phyloP scores from a whole-genome alignment of 208 protist genomes.

The Angomonas deanei region DNA sequence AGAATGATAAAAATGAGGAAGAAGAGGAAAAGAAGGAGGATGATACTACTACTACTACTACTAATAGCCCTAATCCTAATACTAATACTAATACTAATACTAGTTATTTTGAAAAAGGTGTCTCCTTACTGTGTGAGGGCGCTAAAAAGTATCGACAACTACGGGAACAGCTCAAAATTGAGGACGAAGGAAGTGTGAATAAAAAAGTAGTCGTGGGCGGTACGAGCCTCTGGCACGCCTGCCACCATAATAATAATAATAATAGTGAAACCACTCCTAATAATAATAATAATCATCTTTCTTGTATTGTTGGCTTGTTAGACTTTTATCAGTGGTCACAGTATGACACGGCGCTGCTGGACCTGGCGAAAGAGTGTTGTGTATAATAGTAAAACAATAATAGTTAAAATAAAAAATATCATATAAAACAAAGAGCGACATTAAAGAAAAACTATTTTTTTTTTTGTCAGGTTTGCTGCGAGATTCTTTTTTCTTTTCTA shows the following conservation, averaged over 20 bases:
- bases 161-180: conserved; percentile 54
- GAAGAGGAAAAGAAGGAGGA: conserved; percentile 1
- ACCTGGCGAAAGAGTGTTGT: conserved; percentile 58
- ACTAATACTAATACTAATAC: background rate
- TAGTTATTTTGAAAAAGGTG: conserved; percentile 35
- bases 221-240: conserved; percentile 11
- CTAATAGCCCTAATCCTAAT: background rate
- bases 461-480: too few species aligned
- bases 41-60: background rate
- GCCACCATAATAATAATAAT: background rate
- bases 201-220: conserved; percentile 21
- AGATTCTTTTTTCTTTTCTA: too few species aligned
- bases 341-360: conserved; percentile 58
- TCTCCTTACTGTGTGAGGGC: conserved; percentile 41
- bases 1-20: background rate
- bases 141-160: conserved; percentile 55
- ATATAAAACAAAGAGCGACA: background rate
- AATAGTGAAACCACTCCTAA: conserved; percentile 1
- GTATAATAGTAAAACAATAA: conserved; percentile 8
- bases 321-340: conserved; percentile 89
- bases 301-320: conserved; percentile 52
- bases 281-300: background rate
- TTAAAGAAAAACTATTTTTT: background rate
- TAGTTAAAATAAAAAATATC: conserved; percentile 9
- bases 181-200: conserved; percentile 4